These are phyloP conservation scores for Umbellularia californica DNA, from an alignment of 164 flowering plant genomes.

Conservation along the genomic window DNA sequence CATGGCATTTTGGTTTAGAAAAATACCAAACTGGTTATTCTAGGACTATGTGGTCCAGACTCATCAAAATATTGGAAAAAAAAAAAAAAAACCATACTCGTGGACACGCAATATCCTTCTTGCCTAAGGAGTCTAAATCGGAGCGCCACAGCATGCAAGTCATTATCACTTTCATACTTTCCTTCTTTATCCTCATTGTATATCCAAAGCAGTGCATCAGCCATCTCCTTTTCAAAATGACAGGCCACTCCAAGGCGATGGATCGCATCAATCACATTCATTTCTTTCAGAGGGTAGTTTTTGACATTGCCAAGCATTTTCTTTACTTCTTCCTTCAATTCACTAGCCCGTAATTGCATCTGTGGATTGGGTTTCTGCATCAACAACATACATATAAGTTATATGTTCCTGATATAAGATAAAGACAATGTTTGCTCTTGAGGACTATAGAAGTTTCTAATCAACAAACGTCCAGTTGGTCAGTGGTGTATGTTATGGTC, in stretches of 20 bases:
- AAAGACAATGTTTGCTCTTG: too few species aligned
- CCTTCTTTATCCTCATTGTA: background rate
- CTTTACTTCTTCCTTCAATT: background rate
- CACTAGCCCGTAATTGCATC: too few species aligned
- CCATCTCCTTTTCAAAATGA: conserved; percentile 31
- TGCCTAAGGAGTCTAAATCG: conserved; percentile 27
- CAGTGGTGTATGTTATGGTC: too few species aligned
- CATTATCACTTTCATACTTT: background rate
- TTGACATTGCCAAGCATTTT: background rate
- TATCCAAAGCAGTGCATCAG: conserved; percentile 2
- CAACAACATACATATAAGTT: too few species aligned
- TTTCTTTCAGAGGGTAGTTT: background rate
- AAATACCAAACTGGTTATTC: too few species aligned
- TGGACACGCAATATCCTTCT: conserved; percentile 11
- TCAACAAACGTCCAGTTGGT: too few species aligned
- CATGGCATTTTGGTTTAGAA: too few species aligned
- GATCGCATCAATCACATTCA: conserved; percentile 21
- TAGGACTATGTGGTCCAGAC: too few species aligned
- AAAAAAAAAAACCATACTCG: background rate
- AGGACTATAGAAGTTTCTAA: too few species aligned
- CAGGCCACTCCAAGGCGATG: conserved; percentile 28
- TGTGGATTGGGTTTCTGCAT: too few species aligned
- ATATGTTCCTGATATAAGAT: too few species aligned
- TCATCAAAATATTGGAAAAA: background rate
- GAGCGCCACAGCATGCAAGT: conserved; percentile 20